Evolutionary conservation across 1,139 yeast species (phyloP), one percentile per base, ranked within the genome.

Genomic region (Taphrina pruni): DNA sequence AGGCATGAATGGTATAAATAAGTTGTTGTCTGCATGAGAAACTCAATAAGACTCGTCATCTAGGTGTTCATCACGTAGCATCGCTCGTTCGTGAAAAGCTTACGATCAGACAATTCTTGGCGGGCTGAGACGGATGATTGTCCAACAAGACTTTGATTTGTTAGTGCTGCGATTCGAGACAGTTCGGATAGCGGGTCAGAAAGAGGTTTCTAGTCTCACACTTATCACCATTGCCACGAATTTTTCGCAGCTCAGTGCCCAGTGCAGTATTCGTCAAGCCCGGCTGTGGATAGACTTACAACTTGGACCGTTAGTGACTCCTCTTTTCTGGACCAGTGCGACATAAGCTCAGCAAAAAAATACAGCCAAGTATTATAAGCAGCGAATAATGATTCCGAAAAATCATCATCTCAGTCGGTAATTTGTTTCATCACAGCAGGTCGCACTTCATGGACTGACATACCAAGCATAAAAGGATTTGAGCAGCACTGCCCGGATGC

Each of bases 1-100:
- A 64, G 67, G 67, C 67, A 64, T 64, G 67, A 64, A 64, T 64
- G 67, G 67, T 64, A 64, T 64, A 64, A 45, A 64, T 36, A 64
- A 58, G 54, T 45, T 64, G 55, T 56, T 64, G 61, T 64, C 67
- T 56, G 60, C 67, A 64, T 45, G 67, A 64, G 67, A 64, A 64
- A 64, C 67, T 64, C 60, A 55, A 56, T 64, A 56, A 46, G 67
- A 64, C 67, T 64, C 67, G 67, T 64, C 67, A 64, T 64, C 67
- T 64, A 64, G 67, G 54, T n/a, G 26, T 58, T 45, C 51, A 45
- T 45, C 51, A 43, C 51, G 45, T 58, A 46, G 54, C 62, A 58
- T 46, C 54, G 32, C 54, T 46, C 62, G 62, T 32, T n/a, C 36
- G 26, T 21, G 32, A 43, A 17, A 36, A 57, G 20, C 17, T 21